These are phyloP conservation scores for Daldinia sp. DNA, from an alignment of 2,329 filamentous ascomycete genomes.

Conservation along the genomic window DNA sequence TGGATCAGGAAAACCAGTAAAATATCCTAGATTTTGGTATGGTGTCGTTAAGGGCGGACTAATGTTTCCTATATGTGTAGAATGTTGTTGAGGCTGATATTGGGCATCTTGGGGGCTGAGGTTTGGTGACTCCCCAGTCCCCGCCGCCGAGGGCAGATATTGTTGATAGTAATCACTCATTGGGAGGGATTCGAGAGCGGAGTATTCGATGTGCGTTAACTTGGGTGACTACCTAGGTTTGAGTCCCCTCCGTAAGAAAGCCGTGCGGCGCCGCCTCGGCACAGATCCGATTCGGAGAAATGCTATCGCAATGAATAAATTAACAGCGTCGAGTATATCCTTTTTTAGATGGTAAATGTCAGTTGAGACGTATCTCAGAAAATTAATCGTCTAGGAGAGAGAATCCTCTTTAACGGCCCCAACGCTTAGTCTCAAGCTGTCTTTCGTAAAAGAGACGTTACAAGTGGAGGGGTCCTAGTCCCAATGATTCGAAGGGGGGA, in stretches of 20 bases:
- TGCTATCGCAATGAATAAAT: conserved; percentile 19
- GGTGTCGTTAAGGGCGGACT: conserved; percentile 55
- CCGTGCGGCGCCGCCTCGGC: conserved; percentile 22
- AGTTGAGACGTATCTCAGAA: conserved; percentile 19
- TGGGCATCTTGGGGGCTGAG: conserved; percentile 57
- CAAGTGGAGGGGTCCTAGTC: conserved; percentile 22
- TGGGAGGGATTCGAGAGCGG: conserved; percentile 35
- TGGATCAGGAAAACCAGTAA: conserved; percentile 64
- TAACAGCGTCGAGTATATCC: conserved; percentile 18
- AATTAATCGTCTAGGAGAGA: conserved; percentile 12
- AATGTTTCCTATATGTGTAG: conserved; percentile 49
- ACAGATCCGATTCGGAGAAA: conserved; percentile 15
- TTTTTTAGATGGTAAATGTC: conserved; percentile 3
- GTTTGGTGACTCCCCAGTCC: conserved; percentile 54
- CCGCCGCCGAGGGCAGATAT: conserved; percentile 66
- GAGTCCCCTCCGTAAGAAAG: conserved; percentile 20
- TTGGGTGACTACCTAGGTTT: conserved; percentile 23
- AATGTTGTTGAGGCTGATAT: conserved; percentile 52
- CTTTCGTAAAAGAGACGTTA: conserved; percentile 29
- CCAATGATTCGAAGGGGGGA: conserved; percentile 27
- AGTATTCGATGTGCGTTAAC: conserved; percentile 31
- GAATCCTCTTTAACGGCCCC: conserved; percentile 18
- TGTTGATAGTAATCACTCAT: conserved; percentile 71
- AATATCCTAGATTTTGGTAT: conserved; percentile 63
- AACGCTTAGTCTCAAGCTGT: conserved; percentile 16